phyloP scores from a whole-genome alignment of 192 early-diverging fungal species.

The Backusella psychrophila region DNA sequence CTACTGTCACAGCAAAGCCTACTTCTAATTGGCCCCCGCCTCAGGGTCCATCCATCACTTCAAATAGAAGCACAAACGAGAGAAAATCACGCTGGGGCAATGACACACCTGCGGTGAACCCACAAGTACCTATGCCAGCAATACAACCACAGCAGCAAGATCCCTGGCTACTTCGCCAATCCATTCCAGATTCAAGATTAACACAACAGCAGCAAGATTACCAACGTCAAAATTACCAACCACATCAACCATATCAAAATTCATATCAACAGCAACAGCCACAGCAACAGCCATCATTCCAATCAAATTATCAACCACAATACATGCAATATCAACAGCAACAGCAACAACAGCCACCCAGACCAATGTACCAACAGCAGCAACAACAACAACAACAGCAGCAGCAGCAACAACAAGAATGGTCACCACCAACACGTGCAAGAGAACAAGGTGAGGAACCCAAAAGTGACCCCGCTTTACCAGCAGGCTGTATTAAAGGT shows the following conservation, averaged over 20 bases:
- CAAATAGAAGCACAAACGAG: not conserved
- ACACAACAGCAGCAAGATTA: not conserved
- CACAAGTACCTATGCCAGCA: not conserved
- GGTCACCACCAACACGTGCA: not conserved
- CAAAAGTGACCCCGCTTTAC: conserved; percentile 24
- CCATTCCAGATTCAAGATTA: conserved; percentile 4
- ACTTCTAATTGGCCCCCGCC: conserved; percentile 6
- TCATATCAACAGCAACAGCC: not conserved
- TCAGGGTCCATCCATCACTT: conserved; percentile 5
- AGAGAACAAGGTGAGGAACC: not conserved
- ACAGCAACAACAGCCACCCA: not conserved
- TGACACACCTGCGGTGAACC: not conserved
- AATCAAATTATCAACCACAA: conserved; percentile 9
- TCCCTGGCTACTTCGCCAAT: conserved; percentile 1
- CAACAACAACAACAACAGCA: not conserved
- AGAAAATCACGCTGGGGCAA: conserved; percentile 9
- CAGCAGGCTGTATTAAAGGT: conserved; percentile 32
- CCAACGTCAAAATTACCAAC: conserved; percentile 6
- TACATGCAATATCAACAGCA: not conserved
- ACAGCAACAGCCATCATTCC: not conserved
- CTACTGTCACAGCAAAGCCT: not conserved
- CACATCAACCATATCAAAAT: not conserved
- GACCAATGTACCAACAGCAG: too few relatives aligned
- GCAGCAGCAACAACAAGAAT: not conserved
- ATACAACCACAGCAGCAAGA: not conserved